Evolutionary conservation across 768 basidiomycete species (phyloP), one percentile per base, ranked within the genome.

Genomic region (Amanita subjunquillea): DNA sequence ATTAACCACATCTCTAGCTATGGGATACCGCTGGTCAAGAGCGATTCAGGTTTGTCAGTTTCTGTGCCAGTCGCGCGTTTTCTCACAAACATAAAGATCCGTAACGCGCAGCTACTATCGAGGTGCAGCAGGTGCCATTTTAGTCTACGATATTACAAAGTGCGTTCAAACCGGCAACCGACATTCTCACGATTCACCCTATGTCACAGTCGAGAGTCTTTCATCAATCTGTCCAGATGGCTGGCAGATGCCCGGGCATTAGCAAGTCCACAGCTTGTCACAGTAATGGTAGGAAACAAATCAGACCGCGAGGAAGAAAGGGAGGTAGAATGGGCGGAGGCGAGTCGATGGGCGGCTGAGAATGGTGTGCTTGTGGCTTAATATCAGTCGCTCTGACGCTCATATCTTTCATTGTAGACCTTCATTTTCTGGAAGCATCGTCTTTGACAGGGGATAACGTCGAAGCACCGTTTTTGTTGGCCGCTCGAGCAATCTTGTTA

Each of bases 1-100:
- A 57, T 57, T 55, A 29, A 54, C 25, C 20, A 2, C 17, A 27
- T 36, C n/a, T 15, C 17, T 57, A 95, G 91, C 71, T 95, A 43
- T 97, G 95, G 94, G 94, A 96, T 66, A 94, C 92, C 20, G 95
- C 94, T 30, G 95, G 95, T 15, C 95, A 97, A 69, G 94, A 96
- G 68, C 77, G 94, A 57, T 94, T 95, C 66, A 78, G 92, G 84
- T 91, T 55, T 47, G 65, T 58, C 57, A 29, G 48, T 15, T 29
- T 30, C 48, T 51, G 30, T 40, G 7, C 15, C 29, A 25, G 32
- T 22, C 34, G 3, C 6, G 49, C 58, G 51, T 51, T 54, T 54
- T 34, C 54, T 51, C 54, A 53, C 39, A 45, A 40, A 46, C 42
- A 12, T 32, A 41, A 25, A 90, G 90, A 59, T 91, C 90, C 22